Evolutionary conservation across 805 yeast genomes (phyloP).

Genomic region (Candida stauntonica): DNA sequence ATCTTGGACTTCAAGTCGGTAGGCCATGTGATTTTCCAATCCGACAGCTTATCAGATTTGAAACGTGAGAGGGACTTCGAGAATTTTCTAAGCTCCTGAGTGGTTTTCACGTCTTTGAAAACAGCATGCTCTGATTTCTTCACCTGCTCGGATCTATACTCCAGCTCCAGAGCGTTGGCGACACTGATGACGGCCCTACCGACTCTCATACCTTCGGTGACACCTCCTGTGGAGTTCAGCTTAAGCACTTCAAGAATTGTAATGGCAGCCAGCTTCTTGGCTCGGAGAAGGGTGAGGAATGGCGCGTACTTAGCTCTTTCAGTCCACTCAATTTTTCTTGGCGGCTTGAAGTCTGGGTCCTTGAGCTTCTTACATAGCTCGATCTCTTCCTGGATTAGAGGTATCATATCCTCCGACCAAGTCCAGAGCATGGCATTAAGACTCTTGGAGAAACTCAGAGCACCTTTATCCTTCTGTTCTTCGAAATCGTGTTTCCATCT

Average conservation of each 20-base stretch:
- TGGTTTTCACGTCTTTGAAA: slow-evolving; percentile 44
- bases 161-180: slow-evolving; percentile 81
- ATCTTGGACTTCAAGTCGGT: slow-evolving; percentile 57
- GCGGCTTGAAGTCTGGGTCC: slow-evolving; percentile 17
- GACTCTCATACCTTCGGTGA: slow-evolving; percentile 76
- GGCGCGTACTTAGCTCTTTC: slow-evolving; percentile 67
- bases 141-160: slow-evolving; percentile 68
- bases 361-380: slow-evolving; percentile 45
- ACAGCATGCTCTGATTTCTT: slow-evolving; percentile 53
- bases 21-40: slow-evolving; percentile 48
- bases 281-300: slow-evolving; percentile 62
- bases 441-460: slow-evolving; percentile 45
- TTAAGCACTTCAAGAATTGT: slow-evolving; percentile 80
- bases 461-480: slow-evolving; percentile 56
- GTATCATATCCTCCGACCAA: slow-evolving; percentile 77
- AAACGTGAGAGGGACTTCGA: slow-evolving; percentile 28
- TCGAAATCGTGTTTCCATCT: slow-evolving; percentile 87
- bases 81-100: slow-evolving; percentile 28
- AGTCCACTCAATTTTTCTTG: slow-evolving; percentile 28
- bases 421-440: slow-evolving; percentile 74
- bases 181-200: slow-evolving; percentile 78
- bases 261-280: slow-evolving; percentile 79
- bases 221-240: slow-evolving; percentile 69
- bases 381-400: slow-evolving; percentile 65
- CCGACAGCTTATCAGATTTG: slow-evolving; percentile 34